Conservation (phyloP, 805 yeast genomes). For the Pichia thaimueangensis region DNA sequence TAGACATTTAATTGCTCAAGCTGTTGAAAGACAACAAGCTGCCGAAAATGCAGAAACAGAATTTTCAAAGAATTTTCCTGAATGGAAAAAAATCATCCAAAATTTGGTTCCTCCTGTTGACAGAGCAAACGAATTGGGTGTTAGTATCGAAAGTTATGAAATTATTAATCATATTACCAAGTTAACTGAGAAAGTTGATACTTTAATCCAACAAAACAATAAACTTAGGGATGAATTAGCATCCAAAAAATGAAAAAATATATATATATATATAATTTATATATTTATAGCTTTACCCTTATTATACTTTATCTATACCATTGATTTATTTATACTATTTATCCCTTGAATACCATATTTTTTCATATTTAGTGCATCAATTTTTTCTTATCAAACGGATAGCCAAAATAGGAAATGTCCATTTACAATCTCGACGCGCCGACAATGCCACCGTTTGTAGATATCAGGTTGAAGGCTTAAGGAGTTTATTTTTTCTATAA, state of each 20-base stretch:
- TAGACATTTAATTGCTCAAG: constrained; percentile 29
- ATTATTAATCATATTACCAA: constrained; percentile 47
- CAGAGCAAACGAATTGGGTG: constrained; percentile 46
- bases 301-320: no score
- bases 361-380: no score
- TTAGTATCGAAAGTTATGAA: constrained; percentile 59
- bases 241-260: background rate
- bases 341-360: no score
- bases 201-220: constrained; percentile 28
- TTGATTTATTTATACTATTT: no score
- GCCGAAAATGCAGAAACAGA: constrained; percentile 69
- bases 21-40: constrained; percentile 43
- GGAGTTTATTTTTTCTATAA: no score
- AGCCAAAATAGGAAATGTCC: no score
- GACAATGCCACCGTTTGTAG: no score
- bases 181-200: constrained; percentile 35
- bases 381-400: no score
- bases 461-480: no score
- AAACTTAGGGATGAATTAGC: constrained; percentile 15
- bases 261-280: background rate
- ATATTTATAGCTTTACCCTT: no score
- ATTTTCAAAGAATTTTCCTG: constrained; percentile 43
- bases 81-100: constrained; percentile 48
- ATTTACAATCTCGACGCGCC: no score
- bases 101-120: constrained; percentile 52